Evolutionary conservation across 305 asterid genomes (phyloP).

Genomic region (Fraxinus ornus): DNA sequence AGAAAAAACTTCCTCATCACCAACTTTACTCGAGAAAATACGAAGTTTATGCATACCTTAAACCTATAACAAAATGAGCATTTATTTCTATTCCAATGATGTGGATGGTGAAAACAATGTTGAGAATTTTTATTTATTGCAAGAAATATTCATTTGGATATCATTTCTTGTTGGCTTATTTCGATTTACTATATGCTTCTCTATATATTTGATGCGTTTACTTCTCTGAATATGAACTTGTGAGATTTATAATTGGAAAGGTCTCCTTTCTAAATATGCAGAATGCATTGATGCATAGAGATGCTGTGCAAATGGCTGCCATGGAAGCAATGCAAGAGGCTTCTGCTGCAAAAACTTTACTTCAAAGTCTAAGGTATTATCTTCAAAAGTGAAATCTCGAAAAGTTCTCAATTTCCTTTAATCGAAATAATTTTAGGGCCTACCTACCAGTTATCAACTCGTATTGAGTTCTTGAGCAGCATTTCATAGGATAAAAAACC

Average conservation of each 20-base stretch:
- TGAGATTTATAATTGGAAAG: slow-evolving; percentile 26
- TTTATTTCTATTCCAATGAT: no score
- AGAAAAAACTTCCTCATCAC: no score
- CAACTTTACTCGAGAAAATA: no score
- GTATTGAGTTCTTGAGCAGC: neutral
- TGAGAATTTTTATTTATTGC: neutral
- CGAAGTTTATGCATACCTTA: no score
- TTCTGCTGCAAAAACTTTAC: slow-evolving; percentile 77
- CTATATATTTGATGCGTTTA: slow-evolving; percentile 11
- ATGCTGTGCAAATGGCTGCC: slow-evolving; percentile 88
- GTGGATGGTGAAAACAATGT: no score
- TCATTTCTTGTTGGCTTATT: neutral
- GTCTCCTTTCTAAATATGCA: slow-evolving; percentile 34
- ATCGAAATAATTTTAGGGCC: neutral
- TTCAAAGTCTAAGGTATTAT: slow-evolving; percentile 83
- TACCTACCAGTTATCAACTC: neutral
- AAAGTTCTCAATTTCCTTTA: neutral
- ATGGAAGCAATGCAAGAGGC: slow-evolving; percentile 96
- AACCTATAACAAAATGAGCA: no score
- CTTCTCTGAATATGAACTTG: slow-evolving; percentile 5
- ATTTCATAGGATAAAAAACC: neutral
- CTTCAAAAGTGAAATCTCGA: neutral
- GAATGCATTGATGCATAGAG: slow-evolving; percentile 88
- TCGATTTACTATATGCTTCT: neutral
- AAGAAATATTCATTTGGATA: neutral